A percentile compares a stretch with the other conserved stretches of the same genome.
Conservation (phyloP, 2,329 filamentous ascomycete genomes). For the Davidsoniella virescens region DNA sequence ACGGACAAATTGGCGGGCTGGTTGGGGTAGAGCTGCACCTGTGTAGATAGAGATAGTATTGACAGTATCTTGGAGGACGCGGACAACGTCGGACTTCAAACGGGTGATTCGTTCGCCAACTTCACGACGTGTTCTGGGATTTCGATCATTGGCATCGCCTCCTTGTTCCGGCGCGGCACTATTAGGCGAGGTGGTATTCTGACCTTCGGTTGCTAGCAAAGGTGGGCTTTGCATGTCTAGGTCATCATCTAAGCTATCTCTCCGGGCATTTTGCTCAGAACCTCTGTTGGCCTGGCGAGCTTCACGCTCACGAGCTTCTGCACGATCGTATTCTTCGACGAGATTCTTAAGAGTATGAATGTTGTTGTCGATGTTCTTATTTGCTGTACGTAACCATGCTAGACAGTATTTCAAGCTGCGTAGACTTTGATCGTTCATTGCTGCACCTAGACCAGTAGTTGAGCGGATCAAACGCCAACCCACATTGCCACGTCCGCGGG, state of each 20-base stretch:
- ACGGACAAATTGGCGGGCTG: constrained; percentile 68
- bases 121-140: constrained; percentile 18
- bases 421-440: constrained; percentile 79
- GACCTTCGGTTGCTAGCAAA: not conserved
- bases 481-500: constrained; percentile 4
- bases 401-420: constrained; percentile 74
- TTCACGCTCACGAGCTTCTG: constrained; percentile 17
- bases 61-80: constrained; percentile 65
- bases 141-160: not conserved
- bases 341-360: constrained; percentile 59
- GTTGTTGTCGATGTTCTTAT: constrained; percentile 60
- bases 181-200: not conserved
- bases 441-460: constrained; percentile 77
- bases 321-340: constrained; percentile 63
- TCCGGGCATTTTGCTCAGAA: not conserved
- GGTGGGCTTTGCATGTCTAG: constrained; percentile 13
- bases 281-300: not conserved
- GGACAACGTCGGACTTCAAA: constrained; percentile 55
- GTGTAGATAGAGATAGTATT: constrained; percentile 78
- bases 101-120: constrained; percentile 48
- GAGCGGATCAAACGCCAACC: constrained; percentile 58
- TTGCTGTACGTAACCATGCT: constrained; percentile 63
- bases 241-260: constrained; percentile 8
- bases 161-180: not conserved
- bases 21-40: constrained; percentile 79